A percentile compares a stretch with the other conserved stretches of the same genome.
Evolutionary conservation across 768 basidiomycete genomes (phyloP).

Genomic region (Tulasnella sp.): DNA sequence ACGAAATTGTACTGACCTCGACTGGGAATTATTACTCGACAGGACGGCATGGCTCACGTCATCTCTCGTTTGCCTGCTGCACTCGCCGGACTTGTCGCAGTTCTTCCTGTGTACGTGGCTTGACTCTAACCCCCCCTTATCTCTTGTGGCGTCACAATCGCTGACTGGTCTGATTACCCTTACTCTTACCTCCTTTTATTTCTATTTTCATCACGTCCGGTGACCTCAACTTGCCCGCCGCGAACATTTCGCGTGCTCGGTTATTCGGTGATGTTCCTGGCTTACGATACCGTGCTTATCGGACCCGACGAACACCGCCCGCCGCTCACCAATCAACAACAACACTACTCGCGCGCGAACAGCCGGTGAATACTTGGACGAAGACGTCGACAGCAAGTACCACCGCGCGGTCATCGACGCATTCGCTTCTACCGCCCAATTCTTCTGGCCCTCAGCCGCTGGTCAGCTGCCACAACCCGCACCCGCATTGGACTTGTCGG

Average conservation of each 20-base stretch:
- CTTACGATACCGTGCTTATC: background rate
- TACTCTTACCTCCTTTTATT: background rate
- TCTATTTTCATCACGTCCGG: background rate
- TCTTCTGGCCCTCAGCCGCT: constrained; percentile 24
- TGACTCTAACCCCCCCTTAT: background rate
- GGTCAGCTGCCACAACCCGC: background rate
- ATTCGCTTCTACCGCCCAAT: constrained; percentile 20
- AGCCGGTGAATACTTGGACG: constrained; percentile 22
- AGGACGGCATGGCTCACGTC: constrained; percentile 19
- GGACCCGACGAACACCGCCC: background rate
- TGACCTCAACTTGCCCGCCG: background rate
- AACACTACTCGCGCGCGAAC: background rate
- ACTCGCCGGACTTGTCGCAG: constrained; percentile 21
- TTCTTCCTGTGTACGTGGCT: constrained; percentile 28
- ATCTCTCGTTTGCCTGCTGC: constrained; percentile 25
- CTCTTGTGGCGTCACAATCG: background rate
- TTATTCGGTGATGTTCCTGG: background rate
- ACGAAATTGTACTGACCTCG: too few relatives aligned
- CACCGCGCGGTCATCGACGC: constrained; percentile 24
- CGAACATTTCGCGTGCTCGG: background rate
- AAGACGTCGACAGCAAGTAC: constrained; percentile 6
- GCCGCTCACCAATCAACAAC: background rate
- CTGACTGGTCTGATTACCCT: background rate
- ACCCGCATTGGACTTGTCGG: constrained; percentile 5
- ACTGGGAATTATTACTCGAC: background rate